These are phyloP conservation scores for Umbelopsis isabellina DNA, from an alignment of 192 early-diverging fungal species.

Conservation along the genomic window DNA sequence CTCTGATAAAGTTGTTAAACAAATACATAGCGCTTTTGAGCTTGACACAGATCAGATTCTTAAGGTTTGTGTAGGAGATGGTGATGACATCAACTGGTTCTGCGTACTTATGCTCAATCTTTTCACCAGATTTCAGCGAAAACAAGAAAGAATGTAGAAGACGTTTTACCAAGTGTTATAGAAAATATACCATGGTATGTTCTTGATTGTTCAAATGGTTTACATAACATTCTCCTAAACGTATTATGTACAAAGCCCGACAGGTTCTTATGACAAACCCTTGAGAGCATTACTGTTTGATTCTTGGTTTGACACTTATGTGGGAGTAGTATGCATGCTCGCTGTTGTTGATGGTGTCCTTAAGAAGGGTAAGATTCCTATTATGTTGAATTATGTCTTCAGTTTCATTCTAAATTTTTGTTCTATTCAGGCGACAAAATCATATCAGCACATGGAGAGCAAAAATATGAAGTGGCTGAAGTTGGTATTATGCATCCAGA, in stretches of 20 bases:
- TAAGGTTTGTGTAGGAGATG: slow-evolving; percentile 29
- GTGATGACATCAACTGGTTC: neutral
- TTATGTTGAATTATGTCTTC: neutral
- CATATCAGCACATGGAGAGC: slow-evolving; percentile 74
- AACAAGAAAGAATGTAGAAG: slow-evolving; percentile 72
- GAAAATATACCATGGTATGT: slow-evolving; percentile 72
- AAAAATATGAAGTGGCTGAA: slow-evolving; percentile 86
- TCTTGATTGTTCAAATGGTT: neutral
- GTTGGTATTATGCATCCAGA: slow-evolving; percentile 96
- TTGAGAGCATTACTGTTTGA: slow-evolving; percentile 94
- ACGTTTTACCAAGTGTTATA: slow-evolving; percentile 78
- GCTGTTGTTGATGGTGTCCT: slow-evolving; percentile 86
- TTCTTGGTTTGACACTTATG: slow-evolving; percentile 97
- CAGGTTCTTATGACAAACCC: slow-evolving; percentile 62
- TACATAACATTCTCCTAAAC: neutral
- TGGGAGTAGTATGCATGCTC: slow-evolving; percentile 94
- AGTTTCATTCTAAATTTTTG: neutral
- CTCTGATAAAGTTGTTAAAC: slow-evolving; percentile 69
- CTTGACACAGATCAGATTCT: slow-evolving; percentile 65
- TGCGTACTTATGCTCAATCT: neutral
- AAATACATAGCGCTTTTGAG: slow-evolving; percentile 90
- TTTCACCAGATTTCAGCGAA: slow-evolving; percentile 82
- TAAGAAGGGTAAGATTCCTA: slow-evolving; percentile 58
- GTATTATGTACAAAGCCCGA: slow-evolving; percentile 50
- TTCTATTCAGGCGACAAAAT: slow-evolving; percentile 72